These are phyloP conservation scores for Candida nanaspora DNA, from an alignment of 805 yeast genomes.

Conservation along the genomic window DNA sequence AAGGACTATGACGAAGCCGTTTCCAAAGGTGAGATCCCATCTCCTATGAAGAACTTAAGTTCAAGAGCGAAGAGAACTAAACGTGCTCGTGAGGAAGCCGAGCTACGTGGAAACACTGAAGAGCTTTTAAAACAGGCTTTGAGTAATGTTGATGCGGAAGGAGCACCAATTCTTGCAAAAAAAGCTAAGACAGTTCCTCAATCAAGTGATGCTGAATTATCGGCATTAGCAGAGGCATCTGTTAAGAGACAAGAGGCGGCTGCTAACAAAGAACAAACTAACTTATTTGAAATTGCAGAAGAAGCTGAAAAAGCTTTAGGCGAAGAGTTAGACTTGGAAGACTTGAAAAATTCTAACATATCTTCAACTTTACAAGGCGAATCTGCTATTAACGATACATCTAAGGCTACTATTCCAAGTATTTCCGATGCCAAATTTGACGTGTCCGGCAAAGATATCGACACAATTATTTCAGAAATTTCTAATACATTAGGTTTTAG, in stretches of 20 bases:
- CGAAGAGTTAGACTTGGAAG: neutral
- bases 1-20: slow-evolving; percentile 41
- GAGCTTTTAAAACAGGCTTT: neutral
- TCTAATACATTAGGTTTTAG: slow-evolving; percentile 21
- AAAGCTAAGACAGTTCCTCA: too few species aligned
- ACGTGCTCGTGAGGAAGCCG: slow-evolving; percentile 4
- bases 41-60: slow-evolving; percentile 52
- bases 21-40: slow-evolving; percentile 33
- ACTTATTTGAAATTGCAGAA: neutral
- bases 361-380: neutral
- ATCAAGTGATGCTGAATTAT: neutral
- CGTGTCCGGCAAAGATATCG: too few species aligned
- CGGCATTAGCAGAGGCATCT: slow-evolving; percentile 20
- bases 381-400: slow-evolving; percentile 20
- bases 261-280: neutral
- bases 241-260: slow-evolving; percentile 15
- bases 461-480: slow-evolving; percentile 21
- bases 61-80: slow-evolving; percentile 32
- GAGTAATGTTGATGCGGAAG: neutral
- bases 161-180: neutral
- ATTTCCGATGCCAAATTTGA: too few species aligned
- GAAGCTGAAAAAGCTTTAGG: neutral
- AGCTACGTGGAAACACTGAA: neutral
- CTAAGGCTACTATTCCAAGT: slow-evolving; percentile 14
- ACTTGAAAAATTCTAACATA: neutral